Base-by-base conservation (phyloP, 192 early-diverging fungal species). In the Coemansia erecta region DNA sequence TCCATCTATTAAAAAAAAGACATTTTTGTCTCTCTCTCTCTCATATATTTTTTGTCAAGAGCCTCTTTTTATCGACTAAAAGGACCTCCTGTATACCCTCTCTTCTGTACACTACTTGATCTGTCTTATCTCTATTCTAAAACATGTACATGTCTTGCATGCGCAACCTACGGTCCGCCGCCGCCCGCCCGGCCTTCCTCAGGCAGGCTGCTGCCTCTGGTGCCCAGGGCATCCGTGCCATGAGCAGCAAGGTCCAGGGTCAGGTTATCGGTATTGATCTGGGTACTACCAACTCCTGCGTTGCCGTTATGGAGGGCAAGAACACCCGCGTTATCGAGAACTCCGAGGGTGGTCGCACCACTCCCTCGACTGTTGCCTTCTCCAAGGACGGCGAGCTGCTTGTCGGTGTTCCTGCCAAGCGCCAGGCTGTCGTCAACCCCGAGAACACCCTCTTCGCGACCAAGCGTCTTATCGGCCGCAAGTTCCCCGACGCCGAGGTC, bases 231-330 rank as follows among this genome's bases (percentile, higher is more conserved):
- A 15, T 70, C 45, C 81, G 81, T 23, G 63, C 65, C 55, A 78
- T 78, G 74, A 82, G 81, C 72, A 67, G 58, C 76, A 88, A 88
- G 78, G 86, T 88, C 8, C 80, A 86, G 67, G 89, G 89, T 49
- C 73, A 77, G 52, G 94, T 98, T 37, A 95, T 99, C 62, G 97
- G 97, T 75, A 96, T 99, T 66, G 97, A 99, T 86, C 83, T 99
- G 59, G 97, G 97, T 46, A 99, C 97, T 24, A 99, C 97, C 65
- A 98, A 99, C 86, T 98, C 95, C n/a, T 99, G 97, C 72, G 97
- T 99, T 33, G 89, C 93, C 48, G 89, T 96, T 21, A 99, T 97
- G 94, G 97, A 99, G 82, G 97, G 97, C 68, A 98, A 97, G 81
- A 87, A 72, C 59, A 93, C 95, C 14, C 88, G 93, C 51, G 95